Evolutionary conservation across 2,329 filamentous ascomycete species (phyloP).

Genomic region (Albophoma yamanashiensis): DNA sequence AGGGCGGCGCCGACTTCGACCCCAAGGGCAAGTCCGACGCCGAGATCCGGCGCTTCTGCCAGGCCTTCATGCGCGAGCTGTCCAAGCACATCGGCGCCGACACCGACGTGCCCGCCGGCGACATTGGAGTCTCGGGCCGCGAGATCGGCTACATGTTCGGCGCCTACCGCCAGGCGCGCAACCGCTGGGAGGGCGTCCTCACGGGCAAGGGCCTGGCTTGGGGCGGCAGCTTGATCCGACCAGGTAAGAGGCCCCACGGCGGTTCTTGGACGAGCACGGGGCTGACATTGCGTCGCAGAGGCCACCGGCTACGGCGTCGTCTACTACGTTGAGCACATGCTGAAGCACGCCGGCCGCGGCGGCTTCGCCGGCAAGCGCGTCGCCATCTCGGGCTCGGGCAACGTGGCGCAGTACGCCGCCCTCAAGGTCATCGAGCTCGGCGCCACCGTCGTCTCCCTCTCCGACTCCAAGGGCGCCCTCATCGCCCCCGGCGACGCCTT

Average conservation of each 20-base stretch:
- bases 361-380: slow-evolving; percentile 85
- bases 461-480: slow-evolving; percentile 80
- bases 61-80: slow-evolving; percentile 91
- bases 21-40: slow-evolving; percentile 97
- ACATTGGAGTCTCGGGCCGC: slow-evolving; percentile 86
- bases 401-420: slow-evolving; percentile 95
- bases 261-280: background rate
- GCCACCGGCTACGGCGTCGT: slow-evolving; percentile 94
- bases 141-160: slow-evolving; percentile 96
- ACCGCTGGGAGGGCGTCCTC: slow-evolving; percentile 90
- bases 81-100: slow-evolving; percentile 93
- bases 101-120: slow-evolving; percentile 92
- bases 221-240: slow-evolving; percentile 89
- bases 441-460: slow-evolving; percentile 83
- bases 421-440: slow-evolving; percentile 96
- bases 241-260: slow-evolving; percentile 29
- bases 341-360: slow-evolving; percentile 79
- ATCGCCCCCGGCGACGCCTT: slow-evolving; percentile 56
- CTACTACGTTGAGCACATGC: slow-evolving; percentile 96
- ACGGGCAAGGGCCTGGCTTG: slow-evolving; percentile 91
- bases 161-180: slow-evolving; percentile 77
- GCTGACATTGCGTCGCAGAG: slow-evolving; percentile 36
- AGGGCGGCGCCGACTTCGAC: slow-evolving; percentile 97
- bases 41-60: slow-evolving; percentile 96
- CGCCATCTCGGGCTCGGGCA: slow-evolving; percentile 91